Conservation (phyloP, 2,329 filamentous ascomycete species). For the Fusarium chuoi region DNA sequence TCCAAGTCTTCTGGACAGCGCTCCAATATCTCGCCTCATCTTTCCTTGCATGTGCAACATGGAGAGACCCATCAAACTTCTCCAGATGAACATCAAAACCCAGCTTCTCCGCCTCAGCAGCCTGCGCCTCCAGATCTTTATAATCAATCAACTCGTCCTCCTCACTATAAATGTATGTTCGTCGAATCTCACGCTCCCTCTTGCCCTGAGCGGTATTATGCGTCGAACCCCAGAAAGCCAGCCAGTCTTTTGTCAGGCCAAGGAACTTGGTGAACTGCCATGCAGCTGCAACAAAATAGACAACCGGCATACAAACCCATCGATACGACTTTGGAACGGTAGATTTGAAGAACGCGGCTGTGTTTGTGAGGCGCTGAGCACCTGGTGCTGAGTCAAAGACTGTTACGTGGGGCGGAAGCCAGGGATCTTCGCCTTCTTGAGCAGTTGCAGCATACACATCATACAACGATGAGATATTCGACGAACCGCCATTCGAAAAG, state of each 20-base stretch:
- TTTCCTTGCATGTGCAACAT: slow-evolving; percentile 9
- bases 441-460: slow-evolving; percentile 5
- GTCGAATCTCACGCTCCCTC: slow-evolving; percentile 6
- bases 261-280: neutral
- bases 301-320: neutral
- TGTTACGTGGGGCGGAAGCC: slow-evolving; percentile 5
- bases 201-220: slow-evolving; percentile 15
- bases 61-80: slow-evolving; percentile 12
- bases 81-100: neutral
- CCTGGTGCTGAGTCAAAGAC: slow-evolving; percentile 23
- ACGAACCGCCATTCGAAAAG: slow-evolving; percentile 18
- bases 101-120: neutral
- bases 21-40: slow-evolving; percentile 14
- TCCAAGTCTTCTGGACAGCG: neutral
- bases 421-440: neutral
- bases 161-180: slow-evolving; percentile 22
- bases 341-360: slow-evolving; percentile 3
- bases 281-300: neutral
- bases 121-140: neutral
- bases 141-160: neutral
- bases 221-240: neutral
- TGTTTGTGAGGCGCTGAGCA: neutral
- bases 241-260: neutral
- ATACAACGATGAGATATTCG: neutral
- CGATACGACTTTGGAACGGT: neutral